These are phyloP conservation scores for Erysimum cheiranthoides DNA, from an alignment of 345 rosid genomes.

Conservation along the genomic window DNA sequence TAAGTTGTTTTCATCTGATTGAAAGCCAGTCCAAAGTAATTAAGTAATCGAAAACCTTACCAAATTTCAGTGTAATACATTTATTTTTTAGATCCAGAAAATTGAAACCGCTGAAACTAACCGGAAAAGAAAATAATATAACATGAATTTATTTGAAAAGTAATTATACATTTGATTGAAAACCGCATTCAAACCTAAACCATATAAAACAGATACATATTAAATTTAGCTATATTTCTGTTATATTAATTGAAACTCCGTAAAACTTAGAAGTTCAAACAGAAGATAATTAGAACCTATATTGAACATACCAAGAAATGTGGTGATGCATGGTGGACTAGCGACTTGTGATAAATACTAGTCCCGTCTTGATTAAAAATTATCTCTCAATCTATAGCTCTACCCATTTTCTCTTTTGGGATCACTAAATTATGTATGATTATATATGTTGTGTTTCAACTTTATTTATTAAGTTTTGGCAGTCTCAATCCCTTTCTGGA, in stretches of 20 bases:
- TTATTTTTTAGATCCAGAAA: neutral
- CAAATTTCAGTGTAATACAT: neutral
- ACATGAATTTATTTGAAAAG: neutral
- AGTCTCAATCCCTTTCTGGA: slow-evolving; percentile 1
- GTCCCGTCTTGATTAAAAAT: neutral
- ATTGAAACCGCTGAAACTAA: neutral
- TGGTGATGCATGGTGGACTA: neutral
- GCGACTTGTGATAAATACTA: neutral
- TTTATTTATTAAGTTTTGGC: slow-evolving; percentile 26
- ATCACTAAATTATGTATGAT: slow-evolving; percentile 14
- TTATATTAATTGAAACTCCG: neutral
- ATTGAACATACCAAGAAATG: neutral
- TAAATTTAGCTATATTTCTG: neutral
- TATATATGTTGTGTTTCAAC: slow-evolving; percentile 1
- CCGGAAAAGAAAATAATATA: neutral
- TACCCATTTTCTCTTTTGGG: slow-evolving; percentile 11
- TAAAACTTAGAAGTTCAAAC: neutral
- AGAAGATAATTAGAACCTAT: neutral
- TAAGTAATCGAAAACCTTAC: no score
- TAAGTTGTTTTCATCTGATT: neutral
- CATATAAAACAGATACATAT: neutral
- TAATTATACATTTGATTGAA: neutral
- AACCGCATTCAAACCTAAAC: neutral
- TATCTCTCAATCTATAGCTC: neutral
- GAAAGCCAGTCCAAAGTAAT: neutral